Evolutionary conservation across 352 stramenopile species (phyloP), one percentile per base, ranked within the genome.

Genomic region (Pythium guiyangense): DNA sequence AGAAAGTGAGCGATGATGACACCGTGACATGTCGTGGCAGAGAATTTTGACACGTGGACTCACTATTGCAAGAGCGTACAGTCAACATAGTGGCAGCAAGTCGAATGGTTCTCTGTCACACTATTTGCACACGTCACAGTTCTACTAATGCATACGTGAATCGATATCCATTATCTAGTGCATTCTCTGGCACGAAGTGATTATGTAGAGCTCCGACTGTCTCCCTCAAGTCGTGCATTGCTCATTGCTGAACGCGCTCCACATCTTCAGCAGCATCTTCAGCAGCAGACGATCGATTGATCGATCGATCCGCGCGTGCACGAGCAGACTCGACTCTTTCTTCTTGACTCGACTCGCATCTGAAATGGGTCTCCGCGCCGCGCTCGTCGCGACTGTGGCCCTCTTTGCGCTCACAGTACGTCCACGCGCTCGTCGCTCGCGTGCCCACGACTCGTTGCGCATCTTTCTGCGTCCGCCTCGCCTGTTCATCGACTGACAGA

Each of bases 281-380:
- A 39, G 25, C 51, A 35, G 22, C 52, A 50, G 8, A 40, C 50
- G 18, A n/a, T 29, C 17, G 34, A 37, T 40, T 37, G 20, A 37
- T 37, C 31, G 31, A 9, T 37, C 22, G 22, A 22, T 22, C 22
- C 22, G 22, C 22, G 22, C 31, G 31, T 12, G 31, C 31, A 37
- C 31, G 9, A 34, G n/a, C 35, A 37, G 26, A 4, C 37, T 35
- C 37, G 18, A 4, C 15, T 9, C 14, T 22, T 31, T 31, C 44
- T 31, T 31, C 25, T 31, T 49, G 37, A 34, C 39, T 17, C 14
- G 4, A 43, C 22, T 6, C 37, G 40, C 40, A 51, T 22, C 46
- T 14, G 61, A 57, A 31, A 73, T 77, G 58, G 52, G 60, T 31
- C 54, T 79, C 59, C 60, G 60, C 56, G 52, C 48, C 25, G 54